Evolutionary conservation across 495 filamentous ascomycete species (phyloP), one percentile per base, ranked within the genome.

Genomic region (Xanthoparmelia taractica): DNA sequence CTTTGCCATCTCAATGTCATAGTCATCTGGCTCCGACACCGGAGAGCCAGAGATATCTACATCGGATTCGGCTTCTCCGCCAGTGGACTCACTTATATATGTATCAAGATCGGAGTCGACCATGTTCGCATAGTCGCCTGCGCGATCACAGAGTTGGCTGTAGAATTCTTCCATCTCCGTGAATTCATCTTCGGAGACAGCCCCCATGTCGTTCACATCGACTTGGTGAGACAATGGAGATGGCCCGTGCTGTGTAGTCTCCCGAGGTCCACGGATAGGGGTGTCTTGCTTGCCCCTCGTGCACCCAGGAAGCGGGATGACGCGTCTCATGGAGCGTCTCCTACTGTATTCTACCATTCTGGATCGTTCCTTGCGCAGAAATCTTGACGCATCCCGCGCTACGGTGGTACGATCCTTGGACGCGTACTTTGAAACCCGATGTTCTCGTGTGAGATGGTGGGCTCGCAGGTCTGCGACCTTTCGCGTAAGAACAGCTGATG

Each of bases 1-100:
- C 45, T 48, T 48, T 20, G 45, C 45, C 45, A 48, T 48, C 23
- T 48, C 45, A 12, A 48, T 48, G 45, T 48, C 45, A 48, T 48
- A 48, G 10, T 48, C 45, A 20, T 48, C 45, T 23, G 23, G 45
- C 1, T 3, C 23, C 23, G n/a, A n/a, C 8, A 27, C 25, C n/a
- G 3, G 4, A 4, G 10, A 25, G n/a, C 12, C 23, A 7, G n/a
- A 4, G 45, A 27, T 0, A 11, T 25, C 45, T 10, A 13, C 8
- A 23, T 25, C 23, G 2, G n/a, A 25, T 1, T 13, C 12, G 8
- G 13, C 45, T 4, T 25, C n/a, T 48, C 11, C n/a, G 2, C 25
- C 2, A n/a, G n/a, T 2, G 8, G 2, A 47, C 18, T 8, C 2
- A 13, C 7, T 2, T 25, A 25, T 48, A 48, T 48, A 48, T 47